A percentile compares a stretch with the other conserved stretches of the same genome.
These are phyloP conservation scores for Diospyros kaki DNA, from an alignment of 148 eudicot species.

Conservation along the genomic window DNA sequence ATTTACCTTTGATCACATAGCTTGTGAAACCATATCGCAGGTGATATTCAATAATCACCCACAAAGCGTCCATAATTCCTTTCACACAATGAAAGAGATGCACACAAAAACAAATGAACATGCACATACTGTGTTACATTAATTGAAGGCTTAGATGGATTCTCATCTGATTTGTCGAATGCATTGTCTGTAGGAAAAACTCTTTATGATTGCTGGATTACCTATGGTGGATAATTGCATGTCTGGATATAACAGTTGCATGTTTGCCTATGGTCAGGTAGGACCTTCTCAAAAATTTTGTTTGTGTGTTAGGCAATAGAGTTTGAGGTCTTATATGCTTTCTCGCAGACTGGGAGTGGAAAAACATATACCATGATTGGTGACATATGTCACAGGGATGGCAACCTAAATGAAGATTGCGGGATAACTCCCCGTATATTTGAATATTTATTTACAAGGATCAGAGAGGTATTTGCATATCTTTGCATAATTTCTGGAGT, in stretches of 20 bases:
- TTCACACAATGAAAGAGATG: not conserved
- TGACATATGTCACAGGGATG: conserved; percentile 46
- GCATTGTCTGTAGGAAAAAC: conserved; percentile 44
- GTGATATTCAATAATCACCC: conserved; percentile 16
- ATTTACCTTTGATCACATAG: conserved; percentile 66
- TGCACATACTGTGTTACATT: not conserved
- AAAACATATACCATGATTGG: conserved; percentile 81
- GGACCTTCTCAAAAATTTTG: not conserved
- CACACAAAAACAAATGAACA: not conserved
- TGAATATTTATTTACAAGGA: conserved; percentile 50
- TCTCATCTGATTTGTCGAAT: not conserved
- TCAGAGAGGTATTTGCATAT: conserved; percentile 35
- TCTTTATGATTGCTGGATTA: conserved; percentile 63
- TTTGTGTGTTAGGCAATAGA: not conserved
- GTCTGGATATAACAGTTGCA: conserved; percentile 79
- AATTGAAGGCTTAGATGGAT: not conserved
- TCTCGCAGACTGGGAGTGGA: conserved; percentile 65
- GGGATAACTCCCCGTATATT: conserved; percentile 70
- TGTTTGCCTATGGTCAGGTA: conserved; percentile 80
- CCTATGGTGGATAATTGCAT: conserved; percentile 82
- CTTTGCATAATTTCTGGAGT: not conserved
- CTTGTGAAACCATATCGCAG: conserved; percentile 60
- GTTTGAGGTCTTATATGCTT: conserved; percentile 11
- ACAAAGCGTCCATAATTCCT: too few relatives aligned
- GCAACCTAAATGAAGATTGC: conserved; percentile 43